Conservation (phyloP, 495 filamentous ascomycete species). For the Xylaria cubensis region DNA sequence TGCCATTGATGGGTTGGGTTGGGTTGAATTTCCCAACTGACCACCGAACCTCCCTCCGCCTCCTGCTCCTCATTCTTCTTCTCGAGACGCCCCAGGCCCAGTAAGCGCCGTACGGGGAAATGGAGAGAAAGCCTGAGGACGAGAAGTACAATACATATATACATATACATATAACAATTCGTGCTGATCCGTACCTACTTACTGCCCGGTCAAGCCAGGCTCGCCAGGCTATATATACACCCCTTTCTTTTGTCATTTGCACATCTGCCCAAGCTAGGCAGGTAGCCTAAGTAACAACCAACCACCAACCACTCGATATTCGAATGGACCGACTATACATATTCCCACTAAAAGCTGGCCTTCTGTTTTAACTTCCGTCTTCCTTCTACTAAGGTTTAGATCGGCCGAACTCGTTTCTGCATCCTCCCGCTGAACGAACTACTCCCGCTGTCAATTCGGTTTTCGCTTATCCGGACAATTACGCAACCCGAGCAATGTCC, state of each 20-base stretch:
- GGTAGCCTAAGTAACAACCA: background rate
- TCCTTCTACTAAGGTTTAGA: background rate
- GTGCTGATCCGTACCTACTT: background rate
- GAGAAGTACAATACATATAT: slow-evolving; percentile 23
- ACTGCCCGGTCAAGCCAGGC: slow-evolving; percentile 17
- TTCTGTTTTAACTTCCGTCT: background rate
- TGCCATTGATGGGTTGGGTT: slow-evolving; percentile 18
- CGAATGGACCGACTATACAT: slow-evolving; percentile 13
- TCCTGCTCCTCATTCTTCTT: background rate
- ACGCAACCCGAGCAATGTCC: slow-evolving; percentile 1
- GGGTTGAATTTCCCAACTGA: slow-evolving; percentile 20
- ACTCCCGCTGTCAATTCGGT: background rate
- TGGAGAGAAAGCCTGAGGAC: background rate
- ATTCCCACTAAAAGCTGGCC: background rate
- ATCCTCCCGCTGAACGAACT: slow-evolving; percentile 9
- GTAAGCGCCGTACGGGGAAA: slow-evolving; percentile 16
- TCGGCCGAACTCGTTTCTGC: slow-evolving; percentile 8
- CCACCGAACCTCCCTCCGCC: background rate
- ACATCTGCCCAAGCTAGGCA: slow-evolving; percentile 18
- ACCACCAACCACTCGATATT: slow-evolving; percentile 17
- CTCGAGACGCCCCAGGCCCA: background rate
- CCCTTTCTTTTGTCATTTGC: slow-evolving; percentile 9
- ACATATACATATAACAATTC: slow-evolving; percentile 16
- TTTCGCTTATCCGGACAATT: background rate
- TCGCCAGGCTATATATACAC: slow-evolving; percentile 18